Conservation (phyloP, 306 rosid genomes). For the Quercus parvula region DNA sequence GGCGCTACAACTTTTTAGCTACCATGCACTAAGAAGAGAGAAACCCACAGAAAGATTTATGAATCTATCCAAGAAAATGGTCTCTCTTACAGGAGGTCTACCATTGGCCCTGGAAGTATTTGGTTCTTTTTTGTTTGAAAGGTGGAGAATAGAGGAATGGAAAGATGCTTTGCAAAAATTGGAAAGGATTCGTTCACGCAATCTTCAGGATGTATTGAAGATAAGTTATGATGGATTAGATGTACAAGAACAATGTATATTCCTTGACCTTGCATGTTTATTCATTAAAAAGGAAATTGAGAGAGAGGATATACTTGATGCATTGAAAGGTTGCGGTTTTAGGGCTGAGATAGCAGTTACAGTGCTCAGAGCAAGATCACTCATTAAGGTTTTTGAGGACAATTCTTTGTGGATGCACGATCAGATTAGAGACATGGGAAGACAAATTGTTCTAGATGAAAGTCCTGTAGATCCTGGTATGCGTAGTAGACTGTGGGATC, state of each 20-base stretch:
- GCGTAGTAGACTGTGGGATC: slow-evolving; percentile 60
- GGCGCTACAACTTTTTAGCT: slow-evolving; percentile 49
- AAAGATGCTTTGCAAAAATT: slow-evolving; percentile 35
- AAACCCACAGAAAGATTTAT: slow-evolving; percentile 26
- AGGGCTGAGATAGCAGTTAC: slow-evolving; percentile 37
- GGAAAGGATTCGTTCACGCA: slow-evolving; percentile 17
- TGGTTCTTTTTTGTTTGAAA: slow-evolving; percentile 42
- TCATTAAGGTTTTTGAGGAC: slow-evolving; percentile 33
- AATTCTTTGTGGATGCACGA: slow-evolving; percentile 53
- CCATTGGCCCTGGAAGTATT: slow-evolving; percentile 63
- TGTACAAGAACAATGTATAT: slow-evolving; percentile 37
- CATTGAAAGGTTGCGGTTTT: slow-evolving; percentile 40
- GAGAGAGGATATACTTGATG: slow-evolving; percentile 39
- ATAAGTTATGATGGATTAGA: slow-evolving; percentile 50
- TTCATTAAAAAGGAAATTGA: slow-evolving; percentile 38
- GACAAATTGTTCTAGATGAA: slow-evolving; percentile 41
- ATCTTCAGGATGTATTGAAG: slow-evolving; percentile 48
- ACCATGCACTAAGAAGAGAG: slow-evolving; percentile 51
- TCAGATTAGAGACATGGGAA: slow-evolving; percentile 64
- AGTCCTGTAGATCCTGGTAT: slow-evolving; percentile 14
- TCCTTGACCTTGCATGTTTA: slow-evolving; percentile 58
- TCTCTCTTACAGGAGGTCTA: slow-evolving; percentile 41
- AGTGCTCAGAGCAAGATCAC: slow-evolving; percentile 40
- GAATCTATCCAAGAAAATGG: slow-evolving; percentile 31
- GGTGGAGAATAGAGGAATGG: slow-evolving; percentile 41